These are phyloP conservation scores for Pythium apleroticum DNA, from an alignment of 352 stramenopile species.

Conservation along the genomic window DNA sequence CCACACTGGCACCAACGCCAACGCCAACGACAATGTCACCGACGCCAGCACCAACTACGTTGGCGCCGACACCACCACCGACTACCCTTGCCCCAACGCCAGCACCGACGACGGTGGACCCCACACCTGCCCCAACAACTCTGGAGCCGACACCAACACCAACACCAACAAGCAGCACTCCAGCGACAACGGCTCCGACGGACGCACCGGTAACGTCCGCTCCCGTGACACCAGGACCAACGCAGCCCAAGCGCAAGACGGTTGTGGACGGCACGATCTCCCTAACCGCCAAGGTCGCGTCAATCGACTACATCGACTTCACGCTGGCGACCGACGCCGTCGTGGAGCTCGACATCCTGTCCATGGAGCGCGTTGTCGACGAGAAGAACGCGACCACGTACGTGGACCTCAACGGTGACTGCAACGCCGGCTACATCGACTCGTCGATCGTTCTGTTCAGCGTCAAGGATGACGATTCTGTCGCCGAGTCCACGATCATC, in stretches of 20 bases:
- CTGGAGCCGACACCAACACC: neutral
- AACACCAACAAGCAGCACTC: neutral
- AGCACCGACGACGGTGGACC: conserved; percentile 2
- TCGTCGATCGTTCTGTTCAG: conserved; percentile 59
- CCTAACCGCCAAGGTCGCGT: conserved; percentile 49
- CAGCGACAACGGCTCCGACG: neutral
- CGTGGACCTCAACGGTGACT: conserved; percentile 67
- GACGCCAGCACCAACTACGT: neutral
- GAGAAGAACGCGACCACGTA: conserved; percentile 25
- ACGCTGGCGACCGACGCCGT: conserved; percentile 33
- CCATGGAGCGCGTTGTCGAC: conserved; percentile 45
- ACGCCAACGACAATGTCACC: neutral
- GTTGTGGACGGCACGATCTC: conserved; percentile 61
- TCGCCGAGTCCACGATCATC: conserved; percentile 29
- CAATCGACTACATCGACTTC: conserved; percentile 72
- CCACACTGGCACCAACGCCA: conserved; percentile 3
- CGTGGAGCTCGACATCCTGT: conserved; percentile 67
- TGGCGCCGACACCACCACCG: neutral
- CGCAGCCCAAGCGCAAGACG: conserved; percentile 24
- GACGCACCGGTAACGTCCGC: neutral
- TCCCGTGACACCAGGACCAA: neutral
- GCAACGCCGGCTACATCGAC: conserved; percentile 69
- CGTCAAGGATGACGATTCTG: conserved; percentile 21
- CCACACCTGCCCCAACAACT: too few species aligned
- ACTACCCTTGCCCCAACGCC: neutral